A percentile compares a stretch with the other conserved stretches of the same genome.
Conservation (phyloP, 2,329 filamentous ascomycete species). For the Geoglossum cookeanum region DNA sequence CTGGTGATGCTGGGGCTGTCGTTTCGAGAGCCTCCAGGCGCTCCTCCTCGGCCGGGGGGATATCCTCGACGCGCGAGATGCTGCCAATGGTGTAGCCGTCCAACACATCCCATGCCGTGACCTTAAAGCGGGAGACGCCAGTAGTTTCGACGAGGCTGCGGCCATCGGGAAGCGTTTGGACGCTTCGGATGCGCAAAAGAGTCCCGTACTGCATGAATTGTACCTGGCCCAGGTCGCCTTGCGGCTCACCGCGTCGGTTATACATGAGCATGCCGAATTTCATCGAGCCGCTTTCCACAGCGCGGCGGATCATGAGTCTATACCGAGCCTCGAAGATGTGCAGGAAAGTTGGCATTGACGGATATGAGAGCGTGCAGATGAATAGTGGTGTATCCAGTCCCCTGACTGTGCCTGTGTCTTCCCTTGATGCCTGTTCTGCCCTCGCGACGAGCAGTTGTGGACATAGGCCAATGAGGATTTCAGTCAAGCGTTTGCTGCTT, state of each 20-base stretch:
- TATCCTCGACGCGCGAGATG: slow-evolving; percentile 60
- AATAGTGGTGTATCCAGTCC: slow-evolving; percentile 53
- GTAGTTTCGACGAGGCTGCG: slow-evolving; percentile 63
- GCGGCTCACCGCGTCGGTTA: slow-evolving; percentile 32
- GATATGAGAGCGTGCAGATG: slow-evolving; percentile 65
- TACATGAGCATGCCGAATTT: slow-evolving; percentile 77
- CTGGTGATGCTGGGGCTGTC: slow-evolving; percentile 14
- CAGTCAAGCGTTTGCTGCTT: slow-evolving; percentile 42
- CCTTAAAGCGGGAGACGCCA: slow-evolving; percentile 58
- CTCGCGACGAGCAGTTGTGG: slow-evolving; percentile 42
- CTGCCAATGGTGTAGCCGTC: slow-evolving; percentile 68
- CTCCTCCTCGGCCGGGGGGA: slow-evolving; percentile 67
- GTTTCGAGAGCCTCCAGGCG: slow-evolving; percentile 52
- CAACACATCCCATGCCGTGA: slow-evolving; percentile 41
- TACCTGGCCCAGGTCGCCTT: slow-evolving; percentile 31
- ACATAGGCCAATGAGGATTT: slow-evolving; percentile 50
- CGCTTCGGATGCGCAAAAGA: slow-evolving; percentile 53
- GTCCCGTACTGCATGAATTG: slow-evolving; percentile 61
- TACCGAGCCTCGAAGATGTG: slow-evolving; percentile 91
- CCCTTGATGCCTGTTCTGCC: slow-evolving; percentile 33
- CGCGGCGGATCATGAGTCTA: slow-evolving; percentile 69
- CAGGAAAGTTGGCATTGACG: slow-evolving; percentile 65
- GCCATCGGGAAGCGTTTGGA: slow-evolving; percentile 58
- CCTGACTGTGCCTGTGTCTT: slow-evolving; percentile 32
- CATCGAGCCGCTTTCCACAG: slow-evolving; percentile 45